Evolutionary conservation across 805 yeast genomes (phyloP).

Genomic region (Spencermartinsiella europaea): DNA sequence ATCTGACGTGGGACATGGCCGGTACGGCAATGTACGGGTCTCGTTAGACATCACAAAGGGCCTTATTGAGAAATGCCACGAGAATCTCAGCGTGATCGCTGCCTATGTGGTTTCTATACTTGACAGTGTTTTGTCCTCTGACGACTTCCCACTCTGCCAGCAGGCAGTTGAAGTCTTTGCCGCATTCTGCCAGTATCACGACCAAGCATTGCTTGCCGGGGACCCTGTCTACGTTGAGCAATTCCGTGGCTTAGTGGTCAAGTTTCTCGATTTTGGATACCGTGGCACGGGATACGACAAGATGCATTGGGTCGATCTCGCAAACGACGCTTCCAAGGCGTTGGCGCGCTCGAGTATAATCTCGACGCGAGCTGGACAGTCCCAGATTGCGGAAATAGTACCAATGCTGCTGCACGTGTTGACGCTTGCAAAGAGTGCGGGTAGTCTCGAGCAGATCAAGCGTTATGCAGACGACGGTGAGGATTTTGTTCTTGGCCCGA

Average conservation of each 20-base stretch:
- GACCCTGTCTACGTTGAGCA: conserved; percentile 51
- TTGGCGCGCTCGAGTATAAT: conserved; percentile 33
- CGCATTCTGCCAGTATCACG: conserved; percentile 46
- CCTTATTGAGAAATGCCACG: conserved; percentile 69
- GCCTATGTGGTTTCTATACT: conserved; percentile 60
- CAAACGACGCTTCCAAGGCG: conserved; percentile 42
- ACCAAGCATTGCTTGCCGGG: conserved; percentile 59
- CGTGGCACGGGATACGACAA: conserved; percentile 34
- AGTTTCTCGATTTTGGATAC: conserved; percentile 20
- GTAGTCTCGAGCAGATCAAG: background rate
- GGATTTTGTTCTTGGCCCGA: conserved; percentile 6
- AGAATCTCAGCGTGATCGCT: conserved; percentile 81
- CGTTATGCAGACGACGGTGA: conserved; percentile 1
- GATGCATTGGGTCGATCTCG: conserved; percentile 24
- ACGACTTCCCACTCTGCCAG: conserved; percentile 60
- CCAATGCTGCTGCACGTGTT: conserved; percentile 24
- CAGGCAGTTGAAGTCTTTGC: conserved; percentile 25
- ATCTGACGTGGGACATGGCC: conserved; percentile 53
- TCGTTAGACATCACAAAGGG: conserved; percentile 66
- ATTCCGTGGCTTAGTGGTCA: conserved; percentile 36
- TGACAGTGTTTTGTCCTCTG: conserved; percentile 43
- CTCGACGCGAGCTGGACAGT: conserved; percentile 27
- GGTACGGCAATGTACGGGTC: conserved; percentile 78
- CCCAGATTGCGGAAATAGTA: conserved; percentile 24
- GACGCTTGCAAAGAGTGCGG: conserved; percentile 11